These are phyloP conservation scores for Aspergillus sp. DNA, from an alignment of 2,329 filamentous ascomycete species.

Conservation along the genomic window DNA sequence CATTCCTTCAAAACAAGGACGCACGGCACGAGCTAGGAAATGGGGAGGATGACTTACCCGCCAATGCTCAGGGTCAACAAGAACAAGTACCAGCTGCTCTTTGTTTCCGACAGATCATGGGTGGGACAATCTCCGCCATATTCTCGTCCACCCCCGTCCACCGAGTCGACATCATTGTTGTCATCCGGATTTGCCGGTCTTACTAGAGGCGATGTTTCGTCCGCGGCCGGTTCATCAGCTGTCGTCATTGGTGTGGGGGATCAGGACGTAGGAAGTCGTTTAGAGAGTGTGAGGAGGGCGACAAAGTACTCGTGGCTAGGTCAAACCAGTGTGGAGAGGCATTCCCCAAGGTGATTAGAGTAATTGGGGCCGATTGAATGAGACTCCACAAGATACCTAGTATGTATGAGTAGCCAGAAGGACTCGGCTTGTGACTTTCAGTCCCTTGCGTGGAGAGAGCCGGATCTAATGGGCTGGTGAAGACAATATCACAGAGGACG, in stretches of 20 bases:
- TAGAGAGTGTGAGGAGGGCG: neutral
- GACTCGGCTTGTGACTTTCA: no score
- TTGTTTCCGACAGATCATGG: conserved; percentile 54
- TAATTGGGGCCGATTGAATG: no score
- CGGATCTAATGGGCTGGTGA: no score
- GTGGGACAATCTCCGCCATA: conserved; percentile 40
- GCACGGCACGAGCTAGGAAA: neutral
- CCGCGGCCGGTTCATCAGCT: conserved; percentile 13
- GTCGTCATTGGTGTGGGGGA: conserved; percentile 11
- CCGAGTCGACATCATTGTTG: conserved; percentile 17
- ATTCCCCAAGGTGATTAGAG: no score
- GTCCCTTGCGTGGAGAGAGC: no score
- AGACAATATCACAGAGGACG: no score
- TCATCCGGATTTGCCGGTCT: conserved; percentile 15
- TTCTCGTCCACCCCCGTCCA: conserved; percentile 14
- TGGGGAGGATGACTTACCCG: conserved; percentile 47
- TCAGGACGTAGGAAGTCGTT: neutral
- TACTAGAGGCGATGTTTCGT: conserved; percentile 32
- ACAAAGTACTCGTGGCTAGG: neutral
- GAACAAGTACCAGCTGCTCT: conserved; percentile 81
- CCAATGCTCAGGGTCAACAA: conserved; percentile 83
- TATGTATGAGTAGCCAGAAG: no score
- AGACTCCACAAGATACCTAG: no score
- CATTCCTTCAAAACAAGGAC: neutral
- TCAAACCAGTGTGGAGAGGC: no score